A percentile compares a stretch with the other conserved stretches of the same genome.
phyloP scores from a whole-genome alignment of 805 yeast species.

The Myxozyma mucilagina region DNA sequence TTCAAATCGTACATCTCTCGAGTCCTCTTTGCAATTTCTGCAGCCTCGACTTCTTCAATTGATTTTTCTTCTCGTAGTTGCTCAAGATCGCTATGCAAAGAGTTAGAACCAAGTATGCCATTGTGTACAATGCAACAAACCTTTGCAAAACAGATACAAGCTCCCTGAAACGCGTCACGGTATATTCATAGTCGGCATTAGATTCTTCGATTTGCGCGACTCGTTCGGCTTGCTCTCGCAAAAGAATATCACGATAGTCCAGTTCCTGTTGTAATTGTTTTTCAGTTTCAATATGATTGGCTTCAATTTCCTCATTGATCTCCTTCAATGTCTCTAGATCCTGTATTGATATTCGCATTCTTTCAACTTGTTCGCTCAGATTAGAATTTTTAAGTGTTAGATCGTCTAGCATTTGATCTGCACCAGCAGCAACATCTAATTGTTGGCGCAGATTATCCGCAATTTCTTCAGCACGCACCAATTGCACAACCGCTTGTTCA shows the following conservation, averaged over 20 bases:
- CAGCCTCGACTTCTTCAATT: constrained; percentile 17
- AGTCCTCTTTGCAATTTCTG: constrained; percentile 23
- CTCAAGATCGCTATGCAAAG: constrained; percentile 32
- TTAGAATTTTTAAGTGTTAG: constrained; percentile 45
- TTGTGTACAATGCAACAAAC: background rate
- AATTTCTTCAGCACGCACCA: constrained; percentile 21
- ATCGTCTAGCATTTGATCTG: constrained; percentile 43
- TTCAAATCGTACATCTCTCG: constrained; percentile 33
- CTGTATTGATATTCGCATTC: constrained; percentile 46
- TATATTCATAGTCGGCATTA: constrained; percentile 28
- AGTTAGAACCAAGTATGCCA: background rate
- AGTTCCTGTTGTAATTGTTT: constrained; percentile 47
- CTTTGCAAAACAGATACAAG: constrained; percentile 36
- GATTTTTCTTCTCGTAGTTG: constrained; percentile 25
- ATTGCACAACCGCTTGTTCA: constrained; percentile 5
- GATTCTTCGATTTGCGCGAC: constrained; percentile 17
- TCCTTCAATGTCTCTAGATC: constrained; percentile 57
- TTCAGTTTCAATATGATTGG: constrained; percentile 47
- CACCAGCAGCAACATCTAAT: constrained; percentile 40
- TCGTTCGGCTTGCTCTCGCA: constrained; percentile 24
- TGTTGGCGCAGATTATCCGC: constrained; percentile 35
- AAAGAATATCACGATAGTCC: constrained; percentile 22
- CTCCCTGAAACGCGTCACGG: constrained; percentile 33
- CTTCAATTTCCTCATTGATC: constrained; percentile 54
- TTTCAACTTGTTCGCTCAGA: constrained; percentile 42